phyloP scores from a whole-genome alignment of 2,329 filamentous ascomycete genomes.

The Emericellopsis cladophorae region DNA sequence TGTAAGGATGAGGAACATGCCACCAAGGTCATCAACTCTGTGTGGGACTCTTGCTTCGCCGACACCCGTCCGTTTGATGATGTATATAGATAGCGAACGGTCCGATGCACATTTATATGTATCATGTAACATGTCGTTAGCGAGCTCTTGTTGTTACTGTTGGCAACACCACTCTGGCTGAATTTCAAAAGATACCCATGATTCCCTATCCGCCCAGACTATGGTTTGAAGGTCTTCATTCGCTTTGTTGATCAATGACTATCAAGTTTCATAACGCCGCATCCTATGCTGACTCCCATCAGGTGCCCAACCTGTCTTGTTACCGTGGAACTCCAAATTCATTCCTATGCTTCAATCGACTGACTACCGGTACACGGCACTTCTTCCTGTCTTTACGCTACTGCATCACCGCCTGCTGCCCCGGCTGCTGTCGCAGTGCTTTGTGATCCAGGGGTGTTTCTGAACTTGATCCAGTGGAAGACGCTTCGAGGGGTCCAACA shows the following conservation, averaged over 20 bases:
- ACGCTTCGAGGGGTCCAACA: constrained; percentile 86
- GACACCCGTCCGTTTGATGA: constrained; percentile 96
- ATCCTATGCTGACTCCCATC: not conserved
- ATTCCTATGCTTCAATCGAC: constrained; percentile 21
- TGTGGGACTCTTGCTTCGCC: constrained; percentile 95
- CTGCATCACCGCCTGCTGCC: too few relatives aligned
- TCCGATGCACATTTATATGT: not conserved
- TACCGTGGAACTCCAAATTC: constrained; percentile 33
- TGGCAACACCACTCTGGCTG: too few relatives aligned
- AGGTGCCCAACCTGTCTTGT: constrained; percentile 17
- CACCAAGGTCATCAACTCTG: constrained; percentile 79
- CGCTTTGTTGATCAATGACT: too few relatives aligned
- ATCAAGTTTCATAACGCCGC: not conserved
- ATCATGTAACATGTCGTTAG: too few relatives aligned
- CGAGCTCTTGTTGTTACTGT: too few relatives aligned
- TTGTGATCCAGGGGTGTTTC: constrained; percentile 89
- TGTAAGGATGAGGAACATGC: constrained; percentile 84
- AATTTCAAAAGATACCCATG: too few relatives aligned
- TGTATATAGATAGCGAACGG: constrained; percentile 58
- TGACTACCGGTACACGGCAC: not conserved
- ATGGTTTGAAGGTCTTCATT: too few relatives aligned
- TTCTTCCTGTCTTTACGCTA: too few relatives aligned
- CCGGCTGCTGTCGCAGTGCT: constrained; percentile 58
- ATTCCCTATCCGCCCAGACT: too few relatives aligned
- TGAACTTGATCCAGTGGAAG: constrained; percentile 83